A percentile compares a stretch with the other conserved stretches of the same genome.
phyloP scores from a whole-genome alignment of 371 early-diverging fungal species.

The Modicella reniformis region DNA sequence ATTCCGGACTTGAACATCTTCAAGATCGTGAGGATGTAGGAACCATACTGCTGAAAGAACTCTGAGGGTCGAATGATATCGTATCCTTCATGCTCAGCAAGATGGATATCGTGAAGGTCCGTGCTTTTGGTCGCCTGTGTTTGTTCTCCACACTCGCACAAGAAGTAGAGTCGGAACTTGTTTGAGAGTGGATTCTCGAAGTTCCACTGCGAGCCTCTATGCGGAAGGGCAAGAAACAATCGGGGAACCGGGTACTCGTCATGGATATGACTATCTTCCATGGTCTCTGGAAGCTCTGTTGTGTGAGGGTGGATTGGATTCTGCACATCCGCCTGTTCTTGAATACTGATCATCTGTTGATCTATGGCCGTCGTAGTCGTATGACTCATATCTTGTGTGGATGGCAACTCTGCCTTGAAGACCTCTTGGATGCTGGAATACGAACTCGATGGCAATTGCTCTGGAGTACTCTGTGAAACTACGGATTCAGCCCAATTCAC shows the following conservation, averaged over 20 bases:
- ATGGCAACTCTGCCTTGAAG: no score
- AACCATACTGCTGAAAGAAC: constrained; percentile 20
- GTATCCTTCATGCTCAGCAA: constrained; percentile 30
- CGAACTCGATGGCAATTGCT: no score
- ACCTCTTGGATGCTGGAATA: no score
- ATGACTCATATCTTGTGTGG: no score
- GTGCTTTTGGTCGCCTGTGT: constrained; percentile 11
- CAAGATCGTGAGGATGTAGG: constrained; percentile 13
- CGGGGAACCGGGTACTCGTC: constrained; percentile 24
- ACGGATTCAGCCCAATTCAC: no score
- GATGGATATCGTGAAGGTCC: constrained; percentile 16
- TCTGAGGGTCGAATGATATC: background rate
- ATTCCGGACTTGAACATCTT: constrained; percentile 16
- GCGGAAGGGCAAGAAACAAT: constrained; percentile 19
- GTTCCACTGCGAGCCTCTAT: background rate
- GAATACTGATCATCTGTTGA: no score
- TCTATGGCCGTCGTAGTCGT: no score
- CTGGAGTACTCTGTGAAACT: no score
- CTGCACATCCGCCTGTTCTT: no score
- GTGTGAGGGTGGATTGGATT: constrained; percentile 7
- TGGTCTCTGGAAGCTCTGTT: constrained; percentile 10
- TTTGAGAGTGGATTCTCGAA: background rate
- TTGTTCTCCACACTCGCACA: constrained; percentile 28
- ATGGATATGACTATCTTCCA: no score
- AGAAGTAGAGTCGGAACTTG: constrained; percentile 24